Percentiles rank a stretch among this genome's conserved stretches.
Conservation (phyloP, 1,284 basidiomycete genomes). For the Neotropicomus parvogracilis region DNA sequence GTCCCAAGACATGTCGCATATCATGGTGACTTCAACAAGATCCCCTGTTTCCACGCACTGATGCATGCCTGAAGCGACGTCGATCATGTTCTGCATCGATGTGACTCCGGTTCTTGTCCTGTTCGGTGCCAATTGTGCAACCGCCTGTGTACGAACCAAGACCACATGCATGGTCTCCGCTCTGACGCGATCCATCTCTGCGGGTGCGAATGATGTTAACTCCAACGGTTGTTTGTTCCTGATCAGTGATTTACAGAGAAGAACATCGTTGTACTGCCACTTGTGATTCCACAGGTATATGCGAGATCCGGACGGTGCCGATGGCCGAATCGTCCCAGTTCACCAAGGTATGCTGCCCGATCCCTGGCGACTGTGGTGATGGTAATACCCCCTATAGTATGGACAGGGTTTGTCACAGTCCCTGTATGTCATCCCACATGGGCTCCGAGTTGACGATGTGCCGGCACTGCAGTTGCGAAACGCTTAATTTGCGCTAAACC, state of each 20-base stretch:
- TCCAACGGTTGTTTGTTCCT: not conserved
- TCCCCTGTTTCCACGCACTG: not conserved
- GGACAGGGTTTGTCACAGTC: conserved; percentile 26
- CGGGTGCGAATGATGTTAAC: conserved; percentile 41
- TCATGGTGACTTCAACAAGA: conserved; percentile 37
- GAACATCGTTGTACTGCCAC: conserved; percentile 44
- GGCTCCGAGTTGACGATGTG: not conserved
- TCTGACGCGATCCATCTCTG: conserved; percentile 48
- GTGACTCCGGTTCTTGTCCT: conserved; percentile 51
- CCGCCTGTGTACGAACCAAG: conserved; percentile 43
- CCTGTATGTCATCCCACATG: not conserved
- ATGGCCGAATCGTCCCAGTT: conserved; percentile 48
- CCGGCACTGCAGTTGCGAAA: conserved; percentile 39
- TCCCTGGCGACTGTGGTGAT: not conserved
- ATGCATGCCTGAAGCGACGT: conserved; percentile 34
- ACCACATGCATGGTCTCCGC: conserved; percentile 54
- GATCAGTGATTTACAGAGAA: conserved; percentile 36
- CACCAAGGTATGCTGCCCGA: conserved; percentile 38
- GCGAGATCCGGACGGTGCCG: conserved; percentile 57
- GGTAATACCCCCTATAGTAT: conserved; percentile 14
- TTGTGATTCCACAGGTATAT: conserved; percentile 48
- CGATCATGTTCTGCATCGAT: conserved; percentile 47
- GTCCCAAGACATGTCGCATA: conserved; percentile 41
- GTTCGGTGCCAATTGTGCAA: conserved; percentile 52
- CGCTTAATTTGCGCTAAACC: conserved; percentile 46